Conservation (phyloP, 768 basidiomycete species). For the Russula dissimulans region DNA sequence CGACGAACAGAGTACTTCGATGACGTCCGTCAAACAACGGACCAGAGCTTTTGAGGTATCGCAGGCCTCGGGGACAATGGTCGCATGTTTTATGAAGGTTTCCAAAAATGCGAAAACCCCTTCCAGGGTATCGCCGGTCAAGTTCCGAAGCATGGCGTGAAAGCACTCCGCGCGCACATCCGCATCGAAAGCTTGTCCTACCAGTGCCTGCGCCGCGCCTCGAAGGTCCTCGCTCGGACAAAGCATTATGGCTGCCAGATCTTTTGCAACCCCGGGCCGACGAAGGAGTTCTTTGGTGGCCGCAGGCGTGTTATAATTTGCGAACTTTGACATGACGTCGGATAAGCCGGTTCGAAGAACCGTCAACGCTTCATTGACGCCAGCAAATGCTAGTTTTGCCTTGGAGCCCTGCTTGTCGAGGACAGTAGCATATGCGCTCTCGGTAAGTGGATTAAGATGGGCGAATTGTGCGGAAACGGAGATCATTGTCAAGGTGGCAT, state of each 20-base stretch:
- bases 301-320: slow-evolving; percentile 49
- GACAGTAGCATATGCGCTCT: slow-evolving; percentile 38
- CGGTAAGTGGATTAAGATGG: slow-evolving; percentile 55
- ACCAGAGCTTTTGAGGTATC: slow-evolving; percentile 84
- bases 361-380: slow-evolving; percentile 53
- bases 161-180: slow-evolving; percentile 85
- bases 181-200: slow-evolving; percentile 82
- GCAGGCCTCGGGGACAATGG: slow-evolving; percentile 72
- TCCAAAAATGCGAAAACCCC: slow-evolving; percentile 64
- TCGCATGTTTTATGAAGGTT: slow-evolving; percentile 54
- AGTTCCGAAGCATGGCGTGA: slow-evolving; percentile 60
- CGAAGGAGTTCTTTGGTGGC: slow-evolving; percentile 46
- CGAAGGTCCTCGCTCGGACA: slow-evolving; percentile 76
- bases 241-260: slow-evolving; percentile 60
- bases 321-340: slow-evolving; percentile 51
- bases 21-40: slow-evolving; percentile 83
- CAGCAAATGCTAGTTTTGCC: slow-evolving; percentile 33
- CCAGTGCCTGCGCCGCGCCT: slow-evolving; percentile 65
- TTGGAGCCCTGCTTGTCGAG: slow-evolving; percentile 26
- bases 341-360: slow-evolving; percentile 55
- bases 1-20: slow-evolving; percentile 75
- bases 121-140: slow-evolving; percentile 54
- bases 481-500: slow-evolving; percentile 51
- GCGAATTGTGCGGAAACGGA: slow-evolving; percentile 48
- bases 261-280: slow-evolving; percentile 45